phyloP scores from a whole-genome alignment of 768 basidiomycete genomes.

The Kwoniella europaea region DNA sequence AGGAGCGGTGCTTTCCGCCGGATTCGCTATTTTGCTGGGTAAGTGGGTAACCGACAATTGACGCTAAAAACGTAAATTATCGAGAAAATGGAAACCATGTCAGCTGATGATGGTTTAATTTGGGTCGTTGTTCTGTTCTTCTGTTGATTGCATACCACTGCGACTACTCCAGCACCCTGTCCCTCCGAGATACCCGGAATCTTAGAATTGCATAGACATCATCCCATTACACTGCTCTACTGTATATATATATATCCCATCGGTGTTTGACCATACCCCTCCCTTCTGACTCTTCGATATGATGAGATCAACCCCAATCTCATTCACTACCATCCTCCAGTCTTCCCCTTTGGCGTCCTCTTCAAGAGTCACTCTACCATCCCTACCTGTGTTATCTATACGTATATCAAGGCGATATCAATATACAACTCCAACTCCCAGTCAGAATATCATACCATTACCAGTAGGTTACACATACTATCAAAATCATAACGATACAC shows the following conservation, averaged over 20 bases:
- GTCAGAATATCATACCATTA: constrained; percentile 8
- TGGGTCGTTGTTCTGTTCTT: no score
- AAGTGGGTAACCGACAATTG: not conserved
- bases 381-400: not conserved
- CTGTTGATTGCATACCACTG: no score
- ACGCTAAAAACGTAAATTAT: not conserved
- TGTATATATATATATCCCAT: not conserved
- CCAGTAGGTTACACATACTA: constrained; percentile 37
- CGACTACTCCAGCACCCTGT: no score
- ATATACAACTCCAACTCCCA: not conserved
- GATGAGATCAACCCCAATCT: not conserved
- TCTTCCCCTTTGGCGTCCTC: constrained; percentile 6
- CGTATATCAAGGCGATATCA: constrained; percentile 8
- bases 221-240: not conserved
- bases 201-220: not conserved
- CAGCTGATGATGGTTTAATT: not conserved
- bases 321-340: not conserved
- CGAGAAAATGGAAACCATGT: not conserved
- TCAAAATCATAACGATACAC: constrained; percentile 36
- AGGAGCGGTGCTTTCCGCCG: not conserved
- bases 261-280: not conserved
- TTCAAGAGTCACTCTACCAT: not conserved
- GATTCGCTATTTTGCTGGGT: no score
- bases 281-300: not conserved
- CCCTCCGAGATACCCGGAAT: not conserved